Evolutionary conservation across 202 grass and related monocot species (phyloP), one percentile per base, ranked within the genome.

Genomic region (Saccharum hybrid): DNA sequence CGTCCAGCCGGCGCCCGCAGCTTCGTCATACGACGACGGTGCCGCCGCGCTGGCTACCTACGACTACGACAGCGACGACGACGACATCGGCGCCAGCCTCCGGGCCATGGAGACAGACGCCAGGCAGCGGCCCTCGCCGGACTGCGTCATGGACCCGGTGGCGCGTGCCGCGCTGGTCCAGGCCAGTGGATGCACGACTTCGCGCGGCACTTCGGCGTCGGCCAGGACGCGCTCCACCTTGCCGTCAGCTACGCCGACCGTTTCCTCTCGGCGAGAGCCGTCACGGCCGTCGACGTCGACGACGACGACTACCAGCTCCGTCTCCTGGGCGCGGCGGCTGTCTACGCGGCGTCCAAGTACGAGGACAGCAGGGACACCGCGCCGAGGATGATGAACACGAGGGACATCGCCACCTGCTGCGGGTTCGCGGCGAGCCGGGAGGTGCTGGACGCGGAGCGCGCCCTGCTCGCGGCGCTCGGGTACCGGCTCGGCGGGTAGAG

Each of bases 161-260:
- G 52, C 18, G 52, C 52, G 18, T 7, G 52, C 18, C 30, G 3
- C 62, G 3, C 76, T 79, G 28, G 30, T 79, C 42, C 28, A n/a
- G n/a, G n/a, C n/a, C n/a, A 0, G 9, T 74, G 76, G 76, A 79
- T 67, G 42, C 3, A 0, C 76, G 18, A 36, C 26, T 51, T 79
- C 63, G 31, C 62, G 0, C 10, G 1, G 22, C 23, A 65, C 14
- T 78, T 36, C 28, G 30, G 4, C 63, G 6, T 79, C 63, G 62
- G 15, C 60, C 18, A 7, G 11, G n/a, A 9, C 61, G 13, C 31
- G 64, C 60, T 85, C 30, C 83, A 78, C 83, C 83, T 56, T 3
- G 66, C 83, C 13, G 66, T 85, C 75, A 72, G 66, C 66, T 85
- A 78, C 75, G n/a, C 61, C 83, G 75, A 85, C 83, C 66, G 65